phyloP scores from a whole-genome alignment of 2,329 filamentous ascomycete species.

The Sporothrix protearum region DNA sequence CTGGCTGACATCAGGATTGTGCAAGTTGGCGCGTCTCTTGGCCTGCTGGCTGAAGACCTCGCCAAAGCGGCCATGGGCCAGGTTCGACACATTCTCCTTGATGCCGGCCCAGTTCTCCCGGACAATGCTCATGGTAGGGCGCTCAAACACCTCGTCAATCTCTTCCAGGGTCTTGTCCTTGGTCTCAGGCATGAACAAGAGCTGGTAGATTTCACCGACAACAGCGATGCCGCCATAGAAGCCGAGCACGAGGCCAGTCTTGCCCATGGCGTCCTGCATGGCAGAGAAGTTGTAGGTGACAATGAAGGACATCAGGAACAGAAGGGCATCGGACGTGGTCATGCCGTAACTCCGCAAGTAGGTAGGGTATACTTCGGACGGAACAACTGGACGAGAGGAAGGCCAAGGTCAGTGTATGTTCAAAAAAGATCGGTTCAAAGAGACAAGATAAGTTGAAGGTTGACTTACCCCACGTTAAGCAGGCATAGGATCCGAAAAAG shows the following conservation, averaged over 20 bases:
- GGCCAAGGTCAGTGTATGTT: too few species aligned
- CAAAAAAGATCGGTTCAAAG: too few species aligned
- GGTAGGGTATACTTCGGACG: slow-evolving; percentile 67
- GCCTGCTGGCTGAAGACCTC: slow-evolving; percentile 13
- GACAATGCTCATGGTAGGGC: slow-evolving; percentile 31
- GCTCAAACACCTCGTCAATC: slow-evolving; percentile 51
- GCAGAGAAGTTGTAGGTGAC: slow-evolving; percentile 72
- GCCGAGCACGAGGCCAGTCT: slow-evolving; percentile 62
- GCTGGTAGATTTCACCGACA: slow-evolving; percentile 67
- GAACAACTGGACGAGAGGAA: slow-evolving; percentile 49
- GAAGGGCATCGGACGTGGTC: slow-evolving; percentile 63
- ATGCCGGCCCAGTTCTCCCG: slow-evolving; percentile 19
- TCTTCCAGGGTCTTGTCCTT: slow-evolving; percentile 52
- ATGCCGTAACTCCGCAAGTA: slow-evolving; percentile 71
- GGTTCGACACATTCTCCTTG: slow-evolving; percentile 14
- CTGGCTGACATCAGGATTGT: neutral
- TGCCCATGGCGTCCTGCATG: slow-evolving; percentile 66
- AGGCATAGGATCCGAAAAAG: slow-evolving; percentile 65
- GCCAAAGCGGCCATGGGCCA: slow-evolving; percentile 10
- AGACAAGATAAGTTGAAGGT: neutral
- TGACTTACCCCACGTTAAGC: slow-evolving; percentile 51
- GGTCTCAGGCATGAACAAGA: slow-evolving; percentile 70
- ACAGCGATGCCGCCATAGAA: slow-evolving; percentile 73
- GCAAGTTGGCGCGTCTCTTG: neutral
- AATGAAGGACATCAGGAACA: slow-evolving; percentile 69